Evolutionary conservation across 1,139 yeast genomes (phyloP).

Genomic region (Protomyces arabidopsidicola): DNA sequence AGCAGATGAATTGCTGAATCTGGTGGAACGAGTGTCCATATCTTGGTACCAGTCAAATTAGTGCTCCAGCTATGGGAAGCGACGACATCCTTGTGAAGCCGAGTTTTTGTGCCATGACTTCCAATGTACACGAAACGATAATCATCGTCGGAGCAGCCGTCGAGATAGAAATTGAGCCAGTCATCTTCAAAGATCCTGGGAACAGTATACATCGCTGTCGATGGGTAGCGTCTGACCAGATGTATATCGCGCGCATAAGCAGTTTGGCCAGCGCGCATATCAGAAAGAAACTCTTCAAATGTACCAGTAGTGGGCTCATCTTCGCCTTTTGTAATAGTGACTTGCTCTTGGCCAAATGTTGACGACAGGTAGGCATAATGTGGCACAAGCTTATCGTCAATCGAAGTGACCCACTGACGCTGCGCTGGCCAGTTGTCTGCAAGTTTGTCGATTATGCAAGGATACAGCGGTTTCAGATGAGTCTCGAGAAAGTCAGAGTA

Average conservation of each 20-base stretch:
- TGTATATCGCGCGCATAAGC: conserved; percentile 27
- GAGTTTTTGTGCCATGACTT: conserved; percentile 14
- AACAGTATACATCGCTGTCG: background rate
- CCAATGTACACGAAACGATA: conserved; percentile 28
- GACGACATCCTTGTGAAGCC: conserved; percentile 29
- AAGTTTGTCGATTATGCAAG: conserved; percentile 20
- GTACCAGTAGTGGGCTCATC: background rate
- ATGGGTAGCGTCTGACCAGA: conserved; percentile 6
- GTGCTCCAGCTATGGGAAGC: conserved; percentile 24
- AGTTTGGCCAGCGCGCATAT: background rate
- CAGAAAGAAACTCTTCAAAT: conserved; percentile 4
- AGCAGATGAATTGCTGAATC: background rate
- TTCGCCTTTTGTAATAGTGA: conserved; percentile 1
- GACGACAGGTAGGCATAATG: conserved; percentile 3
- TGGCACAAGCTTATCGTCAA: background rate
- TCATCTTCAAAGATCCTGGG: conserved; percentile 26
- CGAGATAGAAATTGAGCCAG: conserved; percentile 26
- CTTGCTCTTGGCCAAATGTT: conserved; percentile 3
- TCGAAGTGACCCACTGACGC: background rate
- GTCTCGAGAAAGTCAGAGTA: conserved; percentile 7
- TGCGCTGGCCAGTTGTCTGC: conserved; percentile 13
- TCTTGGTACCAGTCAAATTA: conserved; percentile 27
- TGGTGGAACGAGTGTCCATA: conserved; percentile 28
- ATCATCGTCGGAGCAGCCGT: conserved; percentile 12
- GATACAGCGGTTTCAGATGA: conserved; percentile 15